A percentile compares a stretch with the other conserved stretches of the same genome.
phyloP scores from a whole-genome alignment of 768 basidiomycete species.

The Cyathus striatus region DNA sequence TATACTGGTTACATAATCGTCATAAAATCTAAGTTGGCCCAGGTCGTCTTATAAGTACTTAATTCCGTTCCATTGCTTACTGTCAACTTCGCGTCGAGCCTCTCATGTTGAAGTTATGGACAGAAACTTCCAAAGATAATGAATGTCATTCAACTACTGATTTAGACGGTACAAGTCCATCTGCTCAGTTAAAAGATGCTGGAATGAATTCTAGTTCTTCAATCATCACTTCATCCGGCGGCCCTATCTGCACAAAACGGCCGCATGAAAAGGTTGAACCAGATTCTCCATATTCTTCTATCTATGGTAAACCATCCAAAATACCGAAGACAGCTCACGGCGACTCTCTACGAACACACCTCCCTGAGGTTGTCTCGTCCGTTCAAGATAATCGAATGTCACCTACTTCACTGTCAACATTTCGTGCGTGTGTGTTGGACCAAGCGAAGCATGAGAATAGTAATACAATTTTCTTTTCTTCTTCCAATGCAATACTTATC shows the following conservation, averaged over 20 bases:
- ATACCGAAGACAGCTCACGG: not conserved
- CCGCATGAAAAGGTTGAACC: not conserved
- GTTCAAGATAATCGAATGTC: constrained; percentile 15
- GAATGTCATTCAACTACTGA: constrained; percentile 15
- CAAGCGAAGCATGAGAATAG: constrained; percentile 31
- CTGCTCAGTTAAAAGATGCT: too few relatives aligned
- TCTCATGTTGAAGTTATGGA: constrained; percentile 50
- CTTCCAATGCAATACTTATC: constrained; percentile 2
- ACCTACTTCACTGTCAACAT: constrained; percentile 9
- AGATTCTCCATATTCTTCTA: not conserved
- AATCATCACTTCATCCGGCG: too few relatives aligned
- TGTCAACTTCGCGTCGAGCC: too few relatives aligned
- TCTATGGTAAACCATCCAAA: not conserved
- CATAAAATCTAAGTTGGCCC: too few relatives aligned
- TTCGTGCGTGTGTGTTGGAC: constrained; percentile 22
- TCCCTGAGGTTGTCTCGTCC: constrained; percentile 24
- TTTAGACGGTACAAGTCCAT: too few relatives aligned
- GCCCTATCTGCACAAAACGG: not conserved
- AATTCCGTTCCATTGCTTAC: too few relatives aligned
- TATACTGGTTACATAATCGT: too few relatives aligned
- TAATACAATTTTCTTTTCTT: constrained; percentile 11
- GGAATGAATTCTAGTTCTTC: not conserved
- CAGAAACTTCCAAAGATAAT: constrained; percentile 40
- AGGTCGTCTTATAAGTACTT: too few relatives aligned
- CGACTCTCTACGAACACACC: constrained; percentile 23